phyloP scores from a whole-genome alignment of 2,329 filamentous ascomycete genomes.

The Emergomyces orientalis region DNA sequence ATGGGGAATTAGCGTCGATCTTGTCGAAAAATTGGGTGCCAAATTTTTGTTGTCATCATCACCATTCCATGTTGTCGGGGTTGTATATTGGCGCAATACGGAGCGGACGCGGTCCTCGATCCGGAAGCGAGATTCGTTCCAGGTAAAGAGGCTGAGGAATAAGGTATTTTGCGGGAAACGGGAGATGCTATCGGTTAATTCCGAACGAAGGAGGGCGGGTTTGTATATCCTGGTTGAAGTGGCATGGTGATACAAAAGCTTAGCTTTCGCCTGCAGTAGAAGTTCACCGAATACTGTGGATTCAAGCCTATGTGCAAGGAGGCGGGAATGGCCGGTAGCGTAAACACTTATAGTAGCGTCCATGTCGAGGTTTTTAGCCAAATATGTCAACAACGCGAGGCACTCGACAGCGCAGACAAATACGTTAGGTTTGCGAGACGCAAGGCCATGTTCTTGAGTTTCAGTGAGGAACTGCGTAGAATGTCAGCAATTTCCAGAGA shows the following conservation, averaged over 20 bases:
- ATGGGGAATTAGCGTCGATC: conserved; percentile 31
- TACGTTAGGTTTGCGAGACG: conserved; percentile 39
- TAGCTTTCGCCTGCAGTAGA: conserved; percentile 59
- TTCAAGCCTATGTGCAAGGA: conserved; percentile 30
- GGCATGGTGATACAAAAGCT: conserved; percentile 58
- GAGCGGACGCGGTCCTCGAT: conserved; percentile 69
- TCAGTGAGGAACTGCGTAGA: conserved; percentile 45
- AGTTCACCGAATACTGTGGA: conserved; percentile 44
- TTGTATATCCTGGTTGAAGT: conserved; percentile 56
- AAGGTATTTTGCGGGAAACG: conserved; percentile 67
- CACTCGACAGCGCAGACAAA: conserved; percentile 53
- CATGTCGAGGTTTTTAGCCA: conserved; percentile 38
- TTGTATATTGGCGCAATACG: conserved; percentile 42
- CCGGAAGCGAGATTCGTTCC: conserved; percentile 61
- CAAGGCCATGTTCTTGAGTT: conserved; percentile 48
- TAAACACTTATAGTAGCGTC: conserved; percentile 33
- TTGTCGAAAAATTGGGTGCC: conserved; percentile 7
- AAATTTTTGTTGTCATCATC: conserved; percentile 19
- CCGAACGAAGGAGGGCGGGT: conserved; percentile 53
- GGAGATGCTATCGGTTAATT: conserved; percentile 52
- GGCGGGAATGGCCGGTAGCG: conserved; percentile 36
- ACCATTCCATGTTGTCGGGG: conserved; percentile 18
- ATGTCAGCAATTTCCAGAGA: conserved; percentile 41
- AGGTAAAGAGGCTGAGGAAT: conserved; percentile 63
- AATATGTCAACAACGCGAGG: conserved; percentile 57